Base-by-base conservation (phyloP, 202 grass and related monocot genomes). In the Eragrostis tef region DNA sequence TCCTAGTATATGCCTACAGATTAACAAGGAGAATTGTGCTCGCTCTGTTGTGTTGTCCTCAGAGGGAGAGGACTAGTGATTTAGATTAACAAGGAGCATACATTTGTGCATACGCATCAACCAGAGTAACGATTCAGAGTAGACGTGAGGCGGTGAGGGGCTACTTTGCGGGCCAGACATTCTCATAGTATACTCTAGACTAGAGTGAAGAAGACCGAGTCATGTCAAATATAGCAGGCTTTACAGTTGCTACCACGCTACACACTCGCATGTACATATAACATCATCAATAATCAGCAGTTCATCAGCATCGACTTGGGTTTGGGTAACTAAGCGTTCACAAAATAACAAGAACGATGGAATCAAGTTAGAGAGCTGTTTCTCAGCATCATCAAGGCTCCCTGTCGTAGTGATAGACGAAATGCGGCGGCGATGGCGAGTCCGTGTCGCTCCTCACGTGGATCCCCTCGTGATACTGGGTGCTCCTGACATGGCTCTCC, bases 371-470 rank as follows among this genome's bases (percentile, higher is more conserved):
- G 86, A 31, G 62, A 4, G 11, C 41, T 73, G 61, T 51, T 43
- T 41, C 5, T 52, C 21, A 67, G 74, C 7, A 69, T 78, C 63
- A 88, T 86, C 71, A 93, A 46, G 77, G 85, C 49, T 98, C 79
- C 45, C 84, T 70, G 84, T 88, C 95, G 39, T 88, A 94, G 49
- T 93, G 95, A 44, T 93, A 98, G 45, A 88, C 80, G 25, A 93
- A 98, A 39, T 82, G 87, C 11, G 83, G 87, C 6, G 87, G 87
- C 3, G 87, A 86, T 0, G 74, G 82, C 9, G 70, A 80, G 12
- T 74, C 84, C 10, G 25, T 80, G 60, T 85, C 71, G 42, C 82
- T 81, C 71, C 82, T 71, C 42, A 73, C 75, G 31, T 89, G 71
- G 56, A 71, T 74, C 29, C 71, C 81, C 81, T 84, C 75, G 0